These are phyloP conservation scores for Cercospora janseana DNA, from an alignment of 2,329 filamentous ascomycete genomes.

Conservation along the genomic window DNA sequence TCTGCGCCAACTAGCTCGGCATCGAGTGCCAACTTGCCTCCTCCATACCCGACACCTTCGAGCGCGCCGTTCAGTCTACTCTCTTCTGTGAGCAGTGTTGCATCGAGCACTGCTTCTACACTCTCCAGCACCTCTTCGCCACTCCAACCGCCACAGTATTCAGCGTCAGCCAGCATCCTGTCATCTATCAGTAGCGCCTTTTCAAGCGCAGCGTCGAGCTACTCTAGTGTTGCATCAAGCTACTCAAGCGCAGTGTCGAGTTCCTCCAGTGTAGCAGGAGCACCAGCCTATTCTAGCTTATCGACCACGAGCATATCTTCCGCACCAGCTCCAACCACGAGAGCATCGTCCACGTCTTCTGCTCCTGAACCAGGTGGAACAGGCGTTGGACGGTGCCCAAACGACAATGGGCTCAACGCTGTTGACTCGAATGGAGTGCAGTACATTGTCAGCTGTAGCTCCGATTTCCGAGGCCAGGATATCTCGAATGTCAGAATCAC, in stretches of 20 bases:
- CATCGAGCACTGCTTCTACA: slow-evolving; percentile 5
- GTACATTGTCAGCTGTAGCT: slow-evolving; percentile 13
- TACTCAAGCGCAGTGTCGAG: slow-evolving; percentile 3
- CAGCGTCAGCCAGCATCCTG: neutral
- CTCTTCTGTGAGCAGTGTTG: slow-evolving; percentile 3
- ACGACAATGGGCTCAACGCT: slow-evolving; percentile 1
- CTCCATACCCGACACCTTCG: neutral
- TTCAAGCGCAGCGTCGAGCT: neutral
- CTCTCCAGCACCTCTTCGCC: slow-evolving; percentile 8
- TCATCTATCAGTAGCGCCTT: neutral
- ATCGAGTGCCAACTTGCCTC: slow-evolving; percentile 7
- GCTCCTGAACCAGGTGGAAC: neutral
- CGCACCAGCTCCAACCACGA: neutral
- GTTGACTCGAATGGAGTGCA: slow-evolving; percentile 6
- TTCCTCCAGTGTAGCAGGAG: neutral
- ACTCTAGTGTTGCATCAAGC: slow-evolving; percentile 7
- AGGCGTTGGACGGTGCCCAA: slow-evolving; percentile 1
- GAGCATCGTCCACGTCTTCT: neutral
- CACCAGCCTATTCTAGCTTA: neutral
- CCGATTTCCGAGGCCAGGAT: slow-evolving; percentile 4
- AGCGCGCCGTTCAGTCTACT: neutral
- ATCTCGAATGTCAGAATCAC: neutral
- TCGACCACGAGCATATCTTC: neutral
- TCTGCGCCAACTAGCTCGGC: neutral
- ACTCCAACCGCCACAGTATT: neutral